Conservation (phyloP, 2,329 filamentous ascomycete genomes). For the Dactylellina drechsleri region DNA sequence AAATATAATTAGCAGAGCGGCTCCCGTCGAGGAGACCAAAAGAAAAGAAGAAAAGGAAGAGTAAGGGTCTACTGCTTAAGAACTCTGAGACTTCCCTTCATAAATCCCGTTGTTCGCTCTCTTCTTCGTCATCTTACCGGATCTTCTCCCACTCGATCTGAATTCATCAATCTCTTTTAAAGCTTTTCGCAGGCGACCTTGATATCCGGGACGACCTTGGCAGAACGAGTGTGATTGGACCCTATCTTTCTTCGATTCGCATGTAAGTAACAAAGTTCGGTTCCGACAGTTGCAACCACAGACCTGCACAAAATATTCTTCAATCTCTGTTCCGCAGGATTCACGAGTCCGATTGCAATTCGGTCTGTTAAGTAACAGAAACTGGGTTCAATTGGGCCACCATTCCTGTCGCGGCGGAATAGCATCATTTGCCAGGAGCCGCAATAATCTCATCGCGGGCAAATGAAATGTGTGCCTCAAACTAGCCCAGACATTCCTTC, state of each 20-base stretch:
- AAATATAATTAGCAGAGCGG: slow-evolving; percentile 37
- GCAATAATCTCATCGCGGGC: slow-evolving; percentile 27
- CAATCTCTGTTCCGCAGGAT: neutral
- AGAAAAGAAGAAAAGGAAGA: no score
- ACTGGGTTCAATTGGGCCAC: slow-evolving; percentile 3
- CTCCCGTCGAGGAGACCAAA: slow-evolving; percentile 7
- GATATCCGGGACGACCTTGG: neutral
- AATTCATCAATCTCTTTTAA: neutral
- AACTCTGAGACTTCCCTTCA: no score
- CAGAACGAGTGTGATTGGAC: slow-evolving; percentile 11
- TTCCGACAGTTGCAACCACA: neutral
- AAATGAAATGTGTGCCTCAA: slow-evolving; percentile 33
- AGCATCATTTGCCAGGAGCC: slow-evolving; percentile 50
- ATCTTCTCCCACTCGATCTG: slow-evolving; percentile 1
- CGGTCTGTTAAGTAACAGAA: no score
- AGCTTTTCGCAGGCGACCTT: neutral
- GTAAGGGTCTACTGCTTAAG: no score
- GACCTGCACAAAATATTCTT: neutral
- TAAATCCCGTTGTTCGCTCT: no score
- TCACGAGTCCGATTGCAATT: neutral
- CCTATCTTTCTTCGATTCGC: slow-evolving; percentile 17
- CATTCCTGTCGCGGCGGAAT: slow-evolving; percentile 48
- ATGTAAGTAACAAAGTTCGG: neutral
- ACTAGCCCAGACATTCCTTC: slow-evolving; percentile 34
- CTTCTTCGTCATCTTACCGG: neutral